Conservation (phyloP, 192 early-diverging fungal genomes). For the Umbelopsis vinacea region DNA sequence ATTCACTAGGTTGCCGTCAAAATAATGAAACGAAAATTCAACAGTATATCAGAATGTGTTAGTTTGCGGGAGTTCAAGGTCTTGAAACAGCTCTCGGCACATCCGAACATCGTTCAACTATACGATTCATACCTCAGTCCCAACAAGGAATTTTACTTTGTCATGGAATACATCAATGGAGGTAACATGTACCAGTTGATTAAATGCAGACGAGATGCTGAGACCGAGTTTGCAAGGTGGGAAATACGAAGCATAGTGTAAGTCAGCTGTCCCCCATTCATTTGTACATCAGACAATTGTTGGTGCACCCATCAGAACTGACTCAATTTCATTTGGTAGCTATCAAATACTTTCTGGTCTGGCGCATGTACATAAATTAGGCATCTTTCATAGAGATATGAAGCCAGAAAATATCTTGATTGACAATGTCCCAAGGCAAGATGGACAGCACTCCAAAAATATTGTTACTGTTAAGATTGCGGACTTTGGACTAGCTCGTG, state of each 20-base stretch:
- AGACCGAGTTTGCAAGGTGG: constrained; percentile 57
- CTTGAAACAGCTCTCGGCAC: constrained; percentile 70
- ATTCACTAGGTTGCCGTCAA: constrained; percentile 81
- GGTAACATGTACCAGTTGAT: constrained; percentile 94
- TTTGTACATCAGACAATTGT: neutral
- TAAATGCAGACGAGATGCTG: constrained; percentile 68
- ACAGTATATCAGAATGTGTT: constrained; percentile 69
- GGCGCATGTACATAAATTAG: constrained; percentile 90
- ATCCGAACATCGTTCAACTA: constrained; percentile 86
- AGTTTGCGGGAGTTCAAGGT: constrained; percentile 84
- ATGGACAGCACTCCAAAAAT: neutral
- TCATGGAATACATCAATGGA: constrained; percentile 93
- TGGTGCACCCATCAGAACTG: neutral
- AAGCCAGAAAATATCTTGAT: constrained; percentile 97
- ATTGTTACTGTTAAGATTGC: constrained; percentile 80
- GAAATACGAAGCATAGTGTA: constrained; percentile 80
- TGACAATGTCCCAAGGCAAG: constrained; percentile 26
- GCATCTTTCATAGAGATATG: constrained; percentile 95
- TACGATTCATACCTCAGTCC: constrained; percentile 81
- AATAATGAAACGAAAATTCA: constrained; percentile 86
- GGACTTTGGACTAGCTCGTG: constrained; percentile 94
- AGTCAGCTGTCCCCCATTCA: constrained; percentile 27
- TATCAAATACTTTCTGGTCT: constrained; percentile 88
- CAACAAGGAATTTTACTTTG: constrained; percentile 87
- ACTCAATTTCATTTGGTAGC: constrained; percentile 42